Base-by-base conservation (phyloP, 345 rosid species). In the Rhizophora apiculata region DNA sequence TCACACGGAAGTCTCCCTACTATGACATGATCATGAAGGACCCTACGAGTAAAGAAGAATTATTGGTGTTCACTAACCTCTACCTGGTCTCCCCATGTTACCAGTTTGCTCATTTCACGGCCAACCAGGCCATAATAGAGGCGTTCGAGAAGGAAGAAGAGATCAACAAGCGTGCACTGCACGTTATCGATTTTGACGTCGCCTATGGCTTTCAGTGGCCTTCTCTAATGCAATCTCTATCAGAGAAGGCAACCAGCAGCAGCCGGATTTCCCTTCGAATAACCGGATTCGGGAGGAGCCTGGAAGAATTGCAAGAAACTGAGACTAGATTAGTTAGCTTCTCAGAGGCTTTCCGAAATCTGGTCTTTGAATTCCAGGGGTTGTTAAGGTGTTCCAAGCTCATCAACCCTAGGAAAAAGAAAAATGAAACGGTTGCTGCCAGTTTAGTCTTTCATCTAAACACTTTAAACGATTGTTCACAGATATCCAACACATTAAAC, bases 61-160 rank as follows among this genome's bases (percentile, higher is more conserved):
- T 88, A 54, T 11, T 69, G 36, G 87, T 89, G 1, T 81, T 85
- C 66, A 88, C 89, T 0, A 64, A 80, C 66, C 86, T 88, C 64
- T 88, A 88, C 34, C 60, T 81, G 34, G 87, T 79, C 6, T 86
- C 93, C 5, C 93, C 93, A 1, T 86, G 65, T 54, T 88, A 82
- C 74, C 93, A 88, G 21, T 82, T 88, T 26, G 93, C 90, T 21
- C 93, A 88, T 76, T 88, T 88, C 88, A 86, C 90, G 4, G 89
- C 89, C 2, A 88, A 88, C 61, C 90, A 86, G 66, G 81, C 80
- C 6, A 86, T 88, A 3, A 57, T 88, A 13, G 93, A 88, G 68
- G 86, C 78, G 1, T 86, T 83, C 19, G 89, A 88, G 72, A 79
- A 68, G 39, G 85, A 86, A 65, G 80, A 75, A 62, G 73, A 68